These are phyloP conservation scores for Vitis amurensis DNA, from an alignment of 164 flowering plant genomes.

Conservation along the genomic window DNA sequence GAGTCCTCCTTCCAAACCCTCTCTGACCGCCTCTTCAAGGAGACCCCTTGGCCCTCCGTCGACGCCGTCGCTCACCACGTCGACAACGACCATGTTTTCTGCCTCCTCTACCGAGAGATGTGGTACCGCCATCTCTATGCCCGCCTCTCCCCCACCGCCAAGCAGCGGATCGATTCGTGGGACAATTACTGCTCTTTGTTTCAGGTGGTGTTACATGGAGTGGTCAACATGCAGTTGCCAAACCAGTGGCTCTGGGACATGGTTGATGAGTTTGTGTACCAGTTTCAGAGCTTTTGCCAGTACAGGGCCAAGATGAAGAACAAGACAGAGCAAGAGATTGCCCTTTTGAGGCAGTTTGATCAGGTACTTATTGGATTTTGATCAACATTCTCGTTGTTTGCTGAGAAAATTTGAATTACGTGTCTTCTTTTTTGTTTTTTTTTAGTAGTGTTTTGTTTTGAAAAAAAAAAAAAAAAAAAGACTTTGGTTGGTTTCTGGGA, in stretches of 20 bases:
- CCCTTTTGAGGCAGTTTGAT: slow-evolving; percentile 68
- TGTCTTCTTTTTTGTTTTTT: neutral
- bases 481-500: too few species aligned
- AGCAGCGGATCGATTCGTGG: slow-evolving; percentile 89
- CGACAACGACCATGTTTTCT: slow-evolving; percentile 95
- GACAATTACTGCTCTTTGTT: slow-evolving; percentile 85
- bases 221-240: slow-evolving; percentile 94
- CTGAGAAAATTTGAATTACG: neutral
- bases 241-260: slow-evolving; percentile 99
- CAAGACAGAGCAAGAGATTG: slow-evolving; percentile 90
- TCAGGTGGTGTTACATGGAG: slow-evolving; percentile 84
- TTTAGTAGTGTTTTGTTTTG: neutral
- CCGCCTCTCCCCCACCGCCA: slow-evolving; percentile 64
- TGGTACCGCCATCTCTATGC: slow-evolving; percentile 95
- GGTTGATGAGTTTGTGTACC: slow-evolving; percentile 99
- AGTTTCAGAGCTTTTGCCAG: slow-evolving; percentile 96
- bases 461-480: too few species aligned
- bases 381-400: too few species aligned
- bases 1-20: slow-evolving; percentile 83
- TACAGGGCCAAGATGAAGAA: slow-evolving; percentile 95
- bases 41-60: slow-evolving; percentile 91
- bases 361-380: slow-evolving; percentile 43
- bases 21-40: slow-evolving; percentile 84
- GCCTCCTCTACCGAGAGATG: slow-evolving; percentile 94
- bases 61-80: slow-evolving; percentile 81